A percentile compares a stretch with the other conserved stretches of the same genome.
These are phyloP conservation scores for Rhexocercosporidium sp. DNA, from an alignment of 2,329 filamentous ascomycete species.

Conservation along the genomic window DNA sequence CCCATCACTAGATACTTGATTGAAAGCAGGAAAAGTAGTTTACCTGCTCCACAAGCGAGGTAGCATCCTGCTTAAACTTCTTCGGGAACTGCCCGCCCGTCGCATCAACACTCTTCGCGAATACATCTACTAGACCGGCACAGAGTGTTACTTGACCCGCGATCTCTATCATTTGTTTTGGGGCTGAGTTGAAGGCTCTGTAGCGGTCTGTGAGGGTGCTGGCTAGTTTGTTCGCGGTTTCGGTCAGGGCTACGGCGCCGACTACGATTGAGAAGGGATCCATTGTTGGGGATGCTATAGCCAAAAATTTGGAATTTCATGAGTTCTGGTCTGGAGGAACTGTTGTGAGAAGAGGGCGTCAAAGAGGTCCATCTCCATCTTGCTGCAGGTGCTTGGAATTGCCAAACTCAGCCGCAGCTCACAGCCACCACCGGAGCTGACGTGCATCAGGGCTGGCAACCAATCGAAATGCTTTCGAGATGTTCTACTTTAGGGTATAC, in stretches of 20 bases:
- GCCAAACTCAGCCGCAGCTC: neutral
- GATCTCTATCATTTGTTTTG: constrained; percentile 24
- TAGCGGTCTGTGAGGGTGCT: constrained; percentile 21
- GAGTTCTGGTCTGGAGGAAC: neutral
- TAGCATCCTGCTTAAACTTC: constrained; percentile 19
- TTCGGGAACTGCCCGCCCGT: constrained; percentile 14
- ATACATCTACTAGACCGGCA: constrained; percentile 25
- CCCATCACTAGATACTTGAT: neutral
- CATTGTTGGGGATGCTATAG: neutral
- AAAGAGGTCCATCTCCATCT: too few species aligned
- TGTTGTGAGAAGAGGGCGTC: neutral
- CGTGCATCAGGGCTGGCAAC: neutral
- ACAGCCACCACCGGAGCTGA: neutral
- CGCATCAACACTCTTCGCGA: constrained; percentile 23
- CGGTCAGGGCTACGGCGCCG: constrained; percentile 22
- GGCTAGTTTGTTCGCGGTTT: constrained; percentile 25
- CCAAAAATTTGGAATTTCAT: neutral
- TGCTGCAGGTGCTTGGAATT: neutral
- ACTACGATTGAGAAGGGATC: constrained; percentile 23
- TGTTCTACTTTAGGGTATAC: too few species aligned
- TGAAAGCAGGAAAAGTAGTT: too few species aligned
- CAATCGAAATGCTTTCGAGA: too few species aligned
- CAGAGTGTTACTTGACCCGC: constrained; percentile 23
- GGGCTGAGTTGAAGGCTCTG: constrained; percentile 25
- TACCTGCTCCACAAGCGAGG: constrained; percentile 19